Base-by-base conservation (phyloP, 2,329 filamentous ascomycete genomes). In the Aspergillus sp. region DNA sequence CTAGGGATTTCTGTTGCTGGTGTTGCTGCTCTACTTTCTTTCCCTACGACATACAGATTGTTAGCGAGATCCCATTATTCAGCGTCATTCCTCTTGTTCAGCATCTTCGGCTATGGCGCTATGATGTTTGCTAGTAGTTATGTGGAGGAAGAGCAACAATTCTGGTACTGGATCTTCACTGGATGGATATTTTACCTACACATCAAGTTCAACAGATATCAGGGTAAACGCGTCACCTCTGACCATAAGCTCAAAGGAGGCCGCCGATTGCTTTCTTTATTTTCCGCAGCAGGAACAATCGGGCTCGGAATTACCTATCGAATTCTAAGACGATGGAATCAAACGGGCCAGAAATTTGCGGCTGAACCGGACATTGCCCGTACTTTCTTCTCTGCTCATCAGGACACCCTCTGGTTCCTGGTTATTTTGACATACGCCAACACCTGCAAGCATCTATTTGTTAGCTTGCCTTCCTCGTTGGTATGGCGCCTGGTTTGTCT, bases 71-170 rank as follows among this genome's bases (percentile, higher is more conserved):
- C 48, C 54, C 64, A 15, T 55, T 49, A 56, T 27, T 49, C 65
- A 15, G 58, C 60, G 3, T 19, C 60, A 3, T 68, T 70, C 3
- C 72, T 86, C 44, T 54, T 72, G 3, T 53, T 77, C 2, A 72
- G 83, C 25, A 79, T 79, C 0, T 43, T 83, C 0, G 67, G 79
- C 0, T 95, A 97, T 62, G 83, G 84, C 1, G 66, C 81, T 33
- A 94, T 96, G 82, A 97, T 97, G 90, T 97, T 97, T 69, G 91
- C 90, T 7, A 95, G 88, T 64, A 97, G 90, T 62, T 98, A 93
- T 65, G 89, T 98, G 2, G 93, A 98, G 68, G 93, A 98, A 70
- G 93, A 98, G 66, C 93, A 98, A 44, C 89, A 97, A 57, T 96
- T 95, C 65, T 98, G 93, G 93, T 97, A 98, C 69, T 97, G 91